Evolutionary conservation across 2,329 filamentous ascomycete genomes (phyloP), one percentile per base, ranked within the genome.

Genomic region (Pochonia chlamydosporia): DNA sequence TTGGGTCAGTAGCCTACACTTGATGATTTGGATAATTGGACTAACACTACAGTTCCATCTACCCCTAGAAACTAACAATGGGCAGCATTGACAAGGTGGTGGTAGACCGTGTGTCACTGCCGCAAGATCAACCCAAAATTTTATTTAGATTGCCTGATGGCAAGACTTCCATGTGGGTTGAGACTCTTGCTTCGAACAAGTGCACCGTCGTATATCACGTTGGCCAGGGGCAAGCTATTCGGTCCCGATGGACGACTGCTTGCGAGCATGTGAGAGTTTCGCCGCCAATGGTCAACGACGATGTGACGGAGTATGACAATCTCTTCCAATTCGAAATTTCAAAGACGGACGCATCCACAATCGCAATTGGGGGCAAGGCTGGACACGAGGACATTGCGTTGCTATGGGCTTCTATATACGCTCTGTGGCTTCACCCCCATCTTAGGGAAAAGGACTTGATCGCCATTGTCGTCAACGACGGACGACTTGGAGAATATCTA

Each of bases 401-500:
- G 21, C 18, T 28, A 18, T 52, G 50, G 50, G 47, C 47, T 9
- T 40, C 50, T 2, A 42, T 52, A 14, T 52, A 52, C 33, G 50
- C 50, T 5, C 31, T 52, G 24, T 52, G 50, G 50, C 36, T 49
- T 21, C 50, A 52, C 24, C 40, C 47, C 6, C 16, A 52, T 8
- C 42, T 20, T 23, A 48, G 44, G 44, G 40, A 45, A 9, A 20
- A 49, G 7, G 50, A 52, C 31, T 21, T 52, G 36, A 28, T 52
- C 9, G 43, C 43, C 47, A 40, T 21, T 40, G 52, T 25, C 43
- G 40, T 49, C 42, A 49, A 23, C 52, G 44, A 40, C 36, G 9
- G 47, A 0, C 33, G 42, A 1, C 31, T 44, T 11, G 31, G 30
- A 3, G 43, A 44, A 5, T 44, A 44, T 24, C 9, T 44, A n/a